Evolutionary conservation across 768 basidiomycete genomes (phyloP).

Genomic region (Gelatoporia subvermispora): DNA sequence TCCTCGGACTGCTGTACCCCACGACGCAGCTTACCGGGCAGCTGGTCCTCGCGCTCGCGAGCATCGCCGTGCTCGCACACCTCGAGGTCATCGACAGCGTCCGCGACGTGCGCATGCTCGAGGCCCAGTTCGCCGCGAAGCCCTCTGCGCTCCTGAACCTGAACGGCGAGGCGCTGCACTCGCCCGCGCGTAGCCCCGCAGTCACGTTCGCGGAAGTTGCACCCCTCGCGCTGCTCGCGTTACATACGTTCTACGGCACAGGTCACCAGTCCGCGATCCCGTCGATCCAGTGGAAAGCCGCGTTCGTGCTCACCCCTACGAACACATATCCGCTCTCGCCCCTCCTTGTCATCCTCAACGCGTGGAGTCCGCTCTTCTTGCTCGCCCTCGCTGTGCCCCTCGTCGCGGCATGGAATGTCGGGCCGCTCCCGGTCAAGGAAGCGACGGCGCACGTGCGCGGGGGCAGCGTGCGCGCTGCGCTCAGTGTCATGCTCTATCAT

Average conservation of each 20-base stretch:
- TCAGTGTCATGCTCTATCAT: constrained; percentile 72
- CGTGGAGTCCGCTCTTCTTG: constrained; percentile 68
- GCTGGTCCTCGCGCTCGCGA: constrained; percentile 58
- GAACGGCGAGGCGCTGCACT: constrained; percentile 22
- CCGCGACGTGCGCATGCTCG: constrained; percentile 60
- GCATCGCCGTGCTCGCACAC: constrained; percentile 66
- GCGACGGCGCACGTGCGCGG: constrained; percentile 30
- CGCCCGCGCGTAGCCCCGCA: constrained; percentile 20
- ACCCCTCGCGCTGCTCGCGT: constrained; percentile 70
- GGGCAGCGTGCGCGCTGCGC: constrained; percentile 43
- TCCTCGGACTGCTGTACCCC: constrained; percentile 57
- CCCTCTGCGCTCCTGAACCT: constrained; percentile 40
- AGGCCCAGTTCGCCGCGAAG: constrained; percentile 44
- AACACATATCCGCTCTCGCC: constrained; percentile 72
- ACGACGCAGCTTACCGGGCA: constrained; percentile 82
- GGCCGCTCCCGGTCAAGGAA: constrained; percentile 43
- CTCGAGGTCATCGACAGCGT: constrained; percentile 80
- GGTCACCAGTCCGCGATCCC: constrained; percentile 90
- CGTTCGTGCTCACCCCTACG: constrained; percentile 73
- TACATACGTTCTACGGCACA: constrained; percentile 78
- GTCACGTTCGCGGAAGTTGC: constrained; percentile 63
- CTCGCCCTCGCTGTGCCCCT: constrained; percentile 65
- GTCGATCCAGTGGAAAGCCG: constrained; percentile 93
- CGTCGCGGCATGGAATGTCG: constrained; percentile 78
- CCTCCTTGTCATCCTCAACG: constrained; percentile 70